These are phyloP conservation scores for Kandelia obovata DNA, from an alignment of 345 rosid genomes.

Conservation along the genomic window DNA sequence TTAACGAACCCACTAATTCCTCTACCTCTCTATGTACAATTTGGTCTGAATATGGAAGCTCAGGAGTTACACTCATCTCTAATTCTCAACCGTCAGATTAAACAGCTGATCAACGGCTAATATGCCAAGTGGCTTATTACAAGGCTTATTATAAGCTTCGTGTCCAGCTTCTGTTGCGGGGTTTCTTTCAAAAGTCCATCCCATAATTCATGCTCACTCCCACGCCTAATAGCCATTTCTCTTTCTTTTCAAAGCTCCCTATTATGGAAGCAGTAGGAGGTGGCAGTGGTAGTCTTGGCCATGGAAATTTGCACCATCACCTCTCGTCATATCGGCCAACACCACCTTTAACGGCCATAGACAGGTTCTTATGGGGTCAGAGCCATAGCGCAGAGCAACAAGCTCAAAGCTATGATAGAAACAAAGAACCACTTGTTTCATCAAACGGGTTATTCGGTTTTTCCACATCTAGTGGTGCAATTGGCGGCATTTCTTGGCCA, in stretches of 20 bases:
- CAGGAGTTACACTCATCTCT: slow-evolving; percentile 46
- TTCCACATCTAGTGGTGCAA: slow-evolving; percentile 20
- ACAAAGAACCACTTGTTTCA: slow-evolving; percentile 18
- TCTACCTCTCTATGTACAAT: slow-evolving; percentile 24
- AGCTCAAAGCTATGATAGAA: slow-evolving; percentile 19
- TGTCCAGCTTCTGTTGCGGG: slow-evolving; percentile 26
- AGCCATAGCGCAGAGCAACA: slow-evolving; percentile 27
- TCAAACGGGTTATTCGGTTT: slow-evolving; percentile 23
- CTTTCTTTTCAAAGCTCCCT: slow-evolving; percentile 15
- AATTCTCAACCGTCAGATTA: slow-evolving; percentile 40
- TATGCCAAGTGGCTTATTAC: slow-evolving; percentile 28
- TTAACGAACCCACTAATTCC: slow-evolving; percentile 46
- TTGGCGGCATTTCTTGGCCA: slow-evolving; percentile 16
- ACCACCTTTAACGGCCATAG: slow-evolving; percentile 75
- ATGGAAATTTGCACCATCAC: slow-evolving; percentile 21
- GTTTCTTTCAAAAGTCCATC: background rate
- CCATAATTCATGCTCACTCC: slow-evolving; percentile 27
- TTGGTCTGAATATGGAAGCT: slow-evolving; percentile 43
- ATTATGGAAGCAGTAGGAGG: slow-evolving; percentile 37
- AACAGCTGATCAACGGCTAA: slow-evolving; percentile 30
- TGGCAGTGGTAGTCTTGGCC: slow-evolving; percentile 7
- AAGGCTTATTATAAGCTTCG: slow-evolving; percentile 37
- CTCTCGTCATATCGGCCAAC: slow-evolving; percentile 29
- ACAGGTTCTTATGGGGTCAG: slow-evolving; percentile 65
- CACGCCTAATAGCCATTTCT: slow-evolving; percentile 12